Evolutionary conservation across 2,329 filamentous ascomycete genomes (phyloP).

Genomic region (Zasmidium angulare): DNA sequence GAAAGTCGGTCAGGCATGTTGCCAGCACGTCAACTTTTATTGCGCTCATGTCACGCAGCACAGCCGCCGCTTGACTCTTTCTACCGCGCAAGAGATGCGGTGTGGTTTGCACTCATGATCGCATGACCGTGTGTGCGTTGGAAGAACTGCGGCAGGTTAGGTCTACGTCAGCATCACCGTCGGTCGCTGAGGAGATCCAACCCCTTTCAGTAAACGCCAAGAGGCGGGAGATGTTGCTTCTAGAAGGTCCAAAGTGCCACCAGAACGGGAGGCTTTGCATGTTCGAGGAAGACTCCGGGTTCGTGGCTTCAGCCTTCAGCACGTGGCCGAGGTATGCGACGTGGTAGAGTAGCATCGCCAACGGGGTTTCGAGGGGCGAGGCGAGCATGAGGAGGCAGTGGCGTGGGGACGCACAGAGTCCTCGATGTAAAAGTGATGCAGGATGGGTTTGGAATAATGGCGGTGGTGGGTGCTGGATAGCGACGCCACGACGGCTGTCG

Average conservation of each 20-base stretch:
- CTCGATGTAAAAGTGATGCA: background rate
- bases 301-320: background rate
- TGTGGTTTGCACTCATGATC: background rate
- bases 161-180: background rate
- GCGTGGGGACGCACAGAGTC: background rate
- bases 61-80: background rate
- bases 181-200: background rate
- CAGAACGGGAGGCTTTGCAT: background rate
- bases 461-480: background rate
- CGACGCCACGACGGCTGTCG: slow-evolving; percentile 16
- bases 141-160: background rate
- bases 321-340: background rate
- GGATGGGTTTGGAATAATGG: background rate
- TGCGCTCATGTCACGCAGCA: background rate
- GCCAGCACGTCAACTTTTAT: slow-evolving; percentile 13
- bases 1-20: slow-evolving; percentile 12
- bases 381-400: too few relatives aligned
- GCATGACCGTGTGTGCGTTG: background rate
- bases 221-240: background rate
- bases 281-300: background rate
- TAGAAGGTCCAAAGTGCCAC: background rate
- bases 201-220: background rate
- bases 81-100: background rate
- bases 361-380: too few relatives aligned
- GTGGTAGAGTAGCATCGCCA: background rate